These are phyloP conservation scores for Termitomyces sp. DNA, from an alignment of 768 basidiomycete species.

Conservation along the genomic window DNA sequence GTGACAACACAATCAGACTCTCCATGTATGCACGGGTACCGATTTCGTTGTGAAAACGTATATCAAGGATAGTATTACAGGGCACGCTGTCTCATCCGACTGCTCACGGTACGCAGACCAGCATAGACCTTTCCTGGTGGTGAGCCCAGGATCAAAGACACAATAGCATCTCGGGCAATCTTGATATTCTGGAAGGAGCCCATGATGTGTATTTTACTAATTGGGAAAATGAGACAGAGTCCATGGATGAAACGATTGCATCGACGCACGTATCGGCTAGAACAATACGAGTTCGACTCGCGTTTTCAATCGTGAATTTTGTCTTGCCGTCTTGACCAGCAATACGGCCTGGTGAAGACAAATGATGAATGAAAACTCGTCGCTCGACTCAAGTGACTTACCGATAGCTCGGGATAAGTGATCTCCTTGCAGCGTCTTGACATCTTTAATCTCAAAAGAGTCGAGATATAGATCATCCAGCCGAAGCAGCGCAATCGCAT, in stretches of 20 bases:
- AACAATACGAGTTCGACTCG: slow-evolving; percentile 95
- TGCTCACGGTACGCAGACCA: slow-evolving; percentile 84
- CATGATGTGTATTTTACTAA: slow-evolving; percentile 95
- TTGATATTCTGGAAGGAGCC: slow-evolving; percentile 99
- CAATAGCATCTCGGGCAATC: slow-evolving; percentile 93
- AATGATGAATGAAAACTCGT: slow-evolving; percentile 1
- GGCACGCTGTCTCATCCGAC: slow-evolving; percentile 89
- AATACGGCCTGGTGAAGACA: slow-evolving; percentile 69
- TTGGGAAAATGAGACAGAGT: slow-evolving; percentile 5
- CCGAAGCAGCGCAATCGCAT: slow-evolving; percentile 91
- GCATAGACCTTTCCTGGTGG: slow-evolving; percentile 95
- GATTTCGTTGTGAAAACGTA: not conserved
- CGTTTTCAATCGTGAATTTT: slow-evolving; percentile 97
- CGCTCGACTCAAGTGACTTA: slow-evolving; percentile 19
- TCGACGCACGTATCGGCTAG: slow-evolving; percentile 88
- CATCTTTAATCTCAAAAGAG: slow-evolving; percentile 98
- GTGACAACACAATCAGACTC: too few species aligned
- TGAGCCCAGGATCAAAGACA: slow-evolving; percentile 90
- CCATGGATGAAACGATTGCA: not conserved
- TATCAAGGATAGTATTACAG: slow-evolving; percentile 36
- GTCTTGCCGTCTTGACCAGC: slow-evolving; percentile 99
- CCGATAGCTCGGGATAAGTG: slow-evolving; percentile 98
- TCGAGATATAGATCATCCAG: slow-evolving; percentile 97
- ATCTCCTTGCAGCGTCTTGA: slow-evolving; percentile 96
- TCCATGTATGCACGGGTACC: not conserved